A percentile compares a stretch with the other conserved stretches of the same genome.
Conservation (phyloP, 352 stramenopile genomes). For the Globisporangium paroecandrum region DNA sequence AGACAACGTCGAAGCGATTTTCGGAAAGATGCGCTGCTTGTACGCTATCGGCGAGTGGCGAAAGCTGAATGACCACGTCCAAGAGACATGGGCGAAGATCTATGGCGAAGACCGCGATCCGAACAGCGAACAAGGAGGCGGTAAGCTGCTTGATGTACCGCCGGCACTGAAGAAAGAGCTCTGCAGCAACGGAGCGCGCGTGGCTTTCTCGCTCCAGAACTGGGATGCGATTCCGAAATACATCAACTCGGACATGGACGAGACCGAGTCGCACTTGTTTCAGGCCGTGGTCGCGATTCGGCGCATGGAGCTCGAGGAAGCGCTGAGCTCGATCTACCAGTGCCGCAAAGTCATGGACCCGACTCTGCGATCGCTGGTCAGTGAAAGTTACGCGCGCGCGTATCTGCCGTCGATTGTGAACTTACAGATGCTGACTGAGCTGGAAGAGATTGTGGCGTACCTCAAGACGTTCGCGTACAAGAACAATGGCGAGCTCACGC, state of each 20-base stretch:
- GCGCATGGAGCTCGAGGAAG: constrained; percentile 90
- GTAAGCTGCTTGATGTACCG: constrained; percentile 67
- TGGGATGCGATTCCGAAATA: constrained; percentile 84
- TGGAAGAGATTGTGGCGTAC: constrained; percentile 90
- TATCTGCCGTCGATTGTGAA: constrained; percentile 97
- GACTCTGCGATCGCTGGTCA: constrained; percentile 96
- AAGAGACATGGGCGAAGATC: constrained; percentile 84
- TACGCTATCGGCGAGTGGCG: constrained; percentile 97
- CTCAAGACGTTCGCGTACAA: constrained; percentile 75
- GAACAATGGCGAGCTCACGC: constrained; percentile 75
- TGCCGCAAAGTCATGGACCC: constrained; percentile 95
- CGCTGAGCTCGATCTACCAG: constrained; percentile 90
- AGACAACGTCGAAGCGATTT: constrained; percentile 93
- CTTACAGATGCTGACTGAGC: constrained; percentile 96
- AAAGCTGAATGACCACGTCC: constrained; percentile 92
- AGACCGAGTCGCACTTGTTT: constrained; percentile 81
- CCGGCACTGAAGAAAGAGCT: constrained; percentile 83
- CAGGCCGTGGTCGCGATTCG: constrained; percentile 94
- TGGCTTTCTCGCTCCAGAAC: constrained; percentile 82
- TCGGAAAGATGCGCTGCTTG: constrained; percentile 99
- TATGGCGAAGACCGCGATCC: constrained; percentile 58
- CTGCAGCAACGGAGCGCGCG: constrained; percentile 74
- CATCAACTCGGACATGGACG: constrained; percentile 87
- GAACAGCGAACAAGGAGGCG: constrained; percentile 33
- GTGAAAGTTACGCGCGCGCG: constrained; percentile 95